A percentile compares a stretch with the other conserved stretches of the same genome.
These are phyloP conservation scores for Eucalyptus polyanthemos DNA, from an alignment of 345 rosid genomes.

Conservation along the genomic window DNA sequence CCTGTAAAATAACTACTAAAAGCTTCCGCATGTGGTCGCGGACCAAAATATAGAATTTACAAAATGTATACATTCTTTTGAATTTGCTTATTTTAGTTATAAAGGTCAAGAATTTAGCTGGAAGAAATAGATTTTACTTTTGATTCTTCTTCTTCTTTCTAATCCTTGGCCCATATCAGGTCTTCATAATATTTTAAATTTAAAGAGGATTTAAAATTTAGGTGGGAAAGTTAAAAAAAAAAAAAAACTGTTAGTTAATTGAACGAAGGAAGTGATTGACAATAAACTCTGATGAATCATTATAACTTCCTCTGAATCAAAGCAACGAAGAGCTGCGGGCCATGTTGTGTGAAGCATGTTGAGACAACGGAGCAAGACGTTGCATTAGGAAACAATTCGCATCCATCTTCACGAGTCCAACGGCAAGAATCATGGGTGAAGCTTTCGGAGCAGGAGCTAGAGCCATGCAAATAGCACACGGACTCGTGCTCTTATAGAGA, in stretches of 20 bases:
- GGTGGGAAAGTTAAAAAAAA: background rate
- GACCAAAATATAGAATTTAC: background rate
- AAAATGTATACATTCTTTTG: background rate
- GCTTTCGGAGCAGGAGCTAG: background rate
- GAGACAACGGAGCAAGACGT: background rate
- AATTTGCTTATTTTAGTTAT: background rate
- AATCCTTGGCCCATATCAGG: background rate
- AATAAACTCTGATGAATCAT: background rate
- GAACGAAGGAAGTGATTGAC: background rate
- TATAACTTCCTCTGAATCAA: background rate
- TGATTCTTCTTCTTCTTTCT: background rate
- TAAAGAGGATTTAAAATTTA: background rate
- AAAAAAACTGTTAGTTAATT: background rate
- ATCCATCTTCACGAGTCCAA: background rate
- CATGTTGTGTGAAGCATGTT: background rate
- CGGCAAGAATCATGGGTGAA: background rate
- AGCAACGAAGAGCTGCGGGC: background rate
- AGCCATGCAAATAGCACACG: background rate
- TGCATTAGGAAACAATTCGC: background rate
- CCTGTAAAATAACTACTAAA: background rate
- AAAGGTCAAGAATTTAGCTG: background rate
- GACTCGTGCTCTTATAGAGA: background rate
- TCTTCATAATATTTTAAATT: background rate
- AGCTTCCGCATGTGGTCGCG: background rate
- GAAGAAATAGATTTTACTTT: background rate